Conservation (phyloP, 1,139 yeast genomes). For the Suhomyces chickasaworum region DNA sequence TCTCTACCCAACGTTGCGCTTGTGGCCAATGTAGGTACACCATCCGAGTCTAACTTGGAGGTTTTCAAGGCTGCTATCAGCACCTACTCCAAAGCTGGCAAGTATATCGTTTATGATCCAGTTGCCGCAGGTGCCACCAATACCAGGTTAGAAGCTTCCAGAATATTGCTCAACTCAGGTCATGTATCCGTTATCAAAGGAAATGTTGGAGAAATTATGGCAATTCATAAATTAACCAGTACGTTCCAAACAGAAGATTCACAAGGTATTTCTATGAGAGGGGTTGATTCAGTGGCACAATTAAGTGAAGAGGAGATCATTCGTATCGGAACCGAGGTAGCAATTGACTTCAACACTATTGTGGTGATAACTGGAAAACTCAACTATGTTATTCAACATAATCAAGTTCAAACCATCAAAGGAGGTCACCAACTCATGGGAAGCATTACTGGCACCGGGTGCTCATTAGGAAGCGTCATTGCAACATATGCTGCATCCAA, state of each 20-base stretch:
- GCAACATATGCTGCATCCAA: constrained; percentile 59
- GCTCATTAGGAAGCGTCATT: constrained; percentile 76
- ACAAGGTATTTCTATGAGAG: constrained; percentile 56
- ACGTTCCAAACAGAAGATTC: constrained; percentile 36
- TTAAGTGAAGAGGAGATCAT: constrained; percentile 32
- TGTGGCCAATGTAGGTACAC: constrained; percentile 79
- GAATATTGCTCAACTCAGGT: constrained; percentile 55
- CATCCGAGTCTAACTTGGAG: constrained; percentile 45
- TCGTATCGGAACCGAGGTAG: constrained; percentile 52
- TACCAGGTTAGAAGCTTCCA: constrained; percentile 54
- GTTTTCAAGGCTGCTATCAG: constrained; percentile 55
- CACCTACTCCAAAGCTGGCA: constrained; percentile 57
- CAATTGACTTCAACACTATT: constrained; percentile 56
- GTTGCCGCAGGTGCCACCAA: constrained; percentile 88
- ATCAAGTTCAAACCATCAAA: constrained; percentile 24
- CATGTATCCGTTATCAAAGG: constrained; percentile 79
- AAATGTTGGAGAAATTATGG: constrained; percentile 77
- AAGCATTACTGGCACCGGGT: constrained; percentile 84
- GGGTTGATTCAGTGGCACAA: constrained; percentile 64
- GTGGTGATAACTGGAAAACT: constrained; percentile 65
- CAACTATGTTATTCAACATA: constrained; percentile 32
- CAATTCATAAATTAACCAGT: constrained; percentile 39
- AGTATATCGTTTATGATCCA: constrained; percentile 81
- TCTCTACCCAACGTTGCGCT: constrained; percentile 53
- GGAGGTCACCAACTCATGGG: constrained; percentile 77